A percentile compares a stretch with the other conserved stretches of the same genome.
These are phyloP conservation scores for Cladosporium sp. DNA, from an alignment of 2,329 filamentous ascomycete species.

Conservation along the genomic window DNA sequence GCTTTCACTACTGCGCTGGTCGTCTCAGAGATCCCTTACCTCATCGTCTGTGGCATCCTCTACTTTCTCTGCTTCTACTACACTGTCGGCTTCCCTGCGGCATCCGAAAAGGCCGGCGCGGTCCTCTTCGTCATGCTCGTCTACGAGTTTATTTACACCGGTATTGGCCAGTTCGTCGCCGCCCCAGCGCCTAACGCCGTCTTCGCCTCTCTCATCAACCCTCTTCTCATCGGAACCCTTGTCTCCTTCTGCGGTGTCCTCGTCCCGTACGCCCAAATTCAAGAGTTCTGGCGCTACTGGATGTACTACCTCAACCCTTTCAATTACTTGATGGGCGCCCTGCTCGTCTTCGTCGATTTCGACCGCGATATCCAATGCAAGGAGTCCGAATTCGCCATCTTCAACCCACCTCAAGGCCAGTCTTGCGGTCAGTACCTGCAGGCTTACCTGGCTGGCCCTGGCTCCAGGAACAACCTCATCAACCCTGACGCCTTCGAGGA, in stretches of 20 bases:
- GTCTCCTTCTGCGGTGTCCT: slow-evolving; percentile 32
- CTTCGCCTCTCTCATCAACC: slow-evolving; percentile 43
- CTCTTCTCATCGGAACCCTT: slow-evolving; percentile 28
- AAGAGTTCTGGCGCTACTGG: slow-evolving; percentile 35
- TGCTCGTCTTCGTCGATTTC: slow-evolving; percentile 37
- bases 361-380: slow-evolving; percentile 36
- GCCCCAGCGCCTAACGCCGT: slow-evolving; percentile 39
- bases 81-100: slow-evolving; percentile 37
- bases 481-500: slow-evolving; percentile 53
- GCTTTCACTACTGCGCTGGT: slow-evolving; percentile 66
- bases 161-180: slow-evolving; percentile 52
- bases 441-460: slow-evolving; percentile 42
- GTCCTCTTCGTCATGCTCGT: slow-evolving; percentile 41
- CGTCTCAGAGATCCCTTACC: slow-evolving; percentile 63
- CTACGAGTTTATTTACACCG: slow-evolving; percentile 52
- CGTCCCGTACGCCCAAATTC: slow-evolving; percentile 29
- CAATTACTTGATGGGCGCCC: slow-evolving; percentile 37
- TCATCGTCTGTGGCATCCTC: slow-evolving; percentile 55
- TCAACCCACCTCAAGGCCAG: slow-evolving; percentile 45
- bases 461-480: slow-evolving; percentile 42
- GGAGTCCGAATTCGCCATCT: slow-evolving; percentile 31
- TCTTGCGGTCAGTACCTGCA: slow-evolving; percentile 55
- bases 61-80: slow-evolving; percentile 34
- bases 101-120: slow-evolving; percentile 44
- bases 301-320: slow-evolving; percentile 41